Evolutionary conservation across 306 rosid species (phyloP).

Genomic region (Trifolium repens): DNA sequence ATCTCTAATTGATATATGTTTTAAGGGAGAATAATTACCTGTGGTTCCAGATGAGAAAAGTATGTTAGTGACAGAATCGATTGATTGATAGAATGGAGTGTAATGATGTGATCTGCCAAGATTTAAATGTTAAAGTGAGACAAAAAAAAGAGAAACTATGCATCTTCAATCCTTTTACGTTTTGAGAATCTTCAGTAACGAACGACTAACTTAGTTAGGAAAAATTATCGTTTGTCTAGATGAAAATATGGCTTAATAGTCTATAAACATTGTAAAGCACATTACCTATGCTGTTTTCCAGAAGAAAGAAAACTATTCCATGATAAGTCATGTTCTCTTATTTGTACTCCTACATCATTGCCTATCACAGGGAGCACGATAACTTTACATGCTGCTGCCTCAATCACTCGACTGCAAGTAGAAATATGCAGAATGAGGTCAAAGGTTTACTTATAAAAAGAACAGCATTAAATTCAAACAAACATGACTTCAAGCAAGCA

Average conservation of each 20-base stretch:
- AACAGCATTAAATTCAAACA: conserved; percentile 13
- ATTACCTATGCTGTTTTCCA: conserved; percentile 57
- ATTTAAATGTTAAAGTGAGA: conserved; percentile 39
- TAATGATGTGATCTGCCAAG: conserved; percentile 63
- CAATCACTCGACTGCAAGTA: conserved; percentile 72
- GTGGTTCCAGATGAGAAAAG: conserved; percentile 98
- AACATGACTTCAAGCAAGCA: conserved; percentile 20
- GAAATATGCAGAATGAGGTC: conserved; percentile 31
- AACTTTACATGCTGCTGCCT: conserved; percentile 67
- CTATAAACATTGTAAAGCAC: neutral
- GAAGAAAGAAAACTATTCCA: conserved; percentile 77
- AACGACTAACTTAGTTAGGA: conserved; percentile 13
- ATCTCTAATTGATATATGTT: conserved; percentile 6
- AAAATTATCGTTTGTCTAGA: conserved; percentile 1
- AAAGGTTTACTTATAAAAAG: conserved; percentile 7
- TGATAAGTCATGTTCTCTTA: conserved; percentile 67
- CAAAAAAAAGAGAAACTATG: conserved; percentile 21
- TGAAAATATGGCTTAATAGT: conserved; percentile 3
- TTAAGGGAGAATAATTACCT: conserved; percentile 51
- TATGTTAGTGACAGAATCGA: conserved; percentile 73
- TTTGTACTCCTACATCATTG: conserved; percentile 52
- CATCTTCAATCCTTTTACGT: conserved; percentile 12
- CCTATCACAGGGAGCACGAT: conserved; percentile 80
- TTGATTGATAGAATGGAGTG: conserved; percentile 65
- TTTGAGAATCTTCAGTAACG: conserved; percentile 15